Base-by-base conservation (phyloP, 805 yeast genomes). In the Wickerhamiella cacticola region DNA sequence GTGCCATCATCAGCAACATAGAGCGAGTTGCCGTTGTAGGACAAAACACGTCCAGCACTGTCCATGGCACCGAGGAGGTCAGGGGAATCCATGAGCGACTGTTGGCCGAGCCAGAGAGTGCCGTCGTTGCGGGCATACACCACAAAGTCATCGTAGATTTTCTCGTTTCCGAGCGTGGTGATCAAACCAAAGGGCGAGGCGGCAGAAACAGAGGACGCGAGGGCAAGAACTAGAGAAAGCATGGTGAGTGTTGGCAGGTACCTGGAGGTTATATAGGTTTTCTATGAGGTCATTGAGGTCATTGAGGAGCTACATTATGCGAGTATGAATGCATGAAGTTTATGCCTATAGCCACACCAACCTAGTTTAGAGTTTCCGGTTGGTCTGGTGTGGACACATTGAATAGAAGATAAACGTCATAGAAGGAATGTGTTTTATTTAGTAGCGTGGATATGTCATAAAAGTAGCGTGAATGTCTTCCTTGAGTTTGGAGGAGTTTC, bases 141-240 rank as follows among this genome's bases (percentile, higher is more conserved):
- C 3, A 48, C 50, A 28, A 47, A 45, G 18, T 44, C 42, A 7
- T 36, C 45, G n/a, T n/a, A 28, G 24, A 16, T 18, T 10, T 10
- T 31, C 19, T 31, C 21, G 21, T 49, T 16, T 36, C 51, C 16
- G 5, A 38, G 36, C 9, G 45, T 18, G n/a, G 28, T 21, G 16
- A 16, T 25, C 23, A 46, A 24, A 24, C 48, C 48, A 33, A 46
- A 46, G 35, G 48, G 48, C n/a, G 48, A 24, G 12, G 56, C 55
- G 6, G 55, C 55, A 29, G 50, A 7, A 4, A 46, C 55, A n/a
- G 48, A 29, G 38, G 54, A 48, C 15, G 51, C 28, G n/a, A 53
- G 46, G n/a, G 58, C 55, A 39, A 50, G 54, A 24, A 49, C 26
- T 19, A 52, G 29, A 47, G 34, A 31, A 22, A 28, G 38, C 26